Base-by-base conservation (phyloP, 176 grass and related monocot genomes). In the Rhynchospora breviuscula region DNA sequence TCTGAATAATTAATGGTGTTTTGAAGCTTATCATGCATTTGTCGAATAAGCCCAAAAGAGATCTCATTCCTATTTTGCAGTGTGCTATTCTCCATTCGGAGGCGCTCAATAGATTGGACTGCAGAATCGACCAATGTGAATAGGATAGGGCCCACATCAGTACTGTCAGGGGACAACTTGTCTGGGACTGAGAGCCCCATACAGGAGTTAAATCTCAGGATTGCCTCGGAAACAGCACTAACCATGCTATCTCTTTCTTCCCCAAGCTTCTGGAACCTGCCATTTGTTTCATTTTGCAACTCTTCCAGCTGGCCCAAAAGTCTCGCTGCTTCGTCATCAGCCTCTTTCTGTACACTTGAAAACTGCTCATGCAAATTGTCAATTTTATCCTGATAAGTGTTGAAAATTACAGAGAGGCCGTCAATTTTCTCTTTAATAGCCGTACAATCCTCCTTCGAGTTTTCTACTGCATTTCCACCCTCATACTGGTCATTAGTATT, bases 271-370 rank as follows among this genome's bases (percentile, higher is more conserved):
- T 80, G 91, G 54, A 93, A 78, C 77, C 70, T 93, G 58, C 81
- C 84, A 85, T 70, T 67, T 59, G 67, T 21, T 76, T 93, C 89
- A 19, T 90, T 91, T 75, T 98, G 89, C 89, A 98, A 91, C 81
- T 89, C 25, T 80, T 93, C 91, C 63, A 85, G 59, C 86, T 91
- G 88, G 79, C 87, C 79, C 59, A 76, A 71, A 53, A 98, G 62
- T 84, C 78, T 86, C 83, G 19, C 75, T 84, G 86, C 40, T 68
- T 85, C 71, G 80, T 84, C 89, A 88, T 89, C 54, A 66, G 89
- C 84, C 78, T 82, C 84, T 79, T 86, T 88, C 63, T 95, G 85
- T 74, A 91, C 40, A 43, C 71, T 83, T 58, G 65, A 48, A 73
- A 98, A 86, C 62, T 93, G 91, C 68, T 78, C 54, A 48, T 93